Evolutionary conservation across 192 early-diverging fungal species (phyloP), one percentile per base, ranked within the genome.

Genomic region (Entomortierella lignicola): DNA sequence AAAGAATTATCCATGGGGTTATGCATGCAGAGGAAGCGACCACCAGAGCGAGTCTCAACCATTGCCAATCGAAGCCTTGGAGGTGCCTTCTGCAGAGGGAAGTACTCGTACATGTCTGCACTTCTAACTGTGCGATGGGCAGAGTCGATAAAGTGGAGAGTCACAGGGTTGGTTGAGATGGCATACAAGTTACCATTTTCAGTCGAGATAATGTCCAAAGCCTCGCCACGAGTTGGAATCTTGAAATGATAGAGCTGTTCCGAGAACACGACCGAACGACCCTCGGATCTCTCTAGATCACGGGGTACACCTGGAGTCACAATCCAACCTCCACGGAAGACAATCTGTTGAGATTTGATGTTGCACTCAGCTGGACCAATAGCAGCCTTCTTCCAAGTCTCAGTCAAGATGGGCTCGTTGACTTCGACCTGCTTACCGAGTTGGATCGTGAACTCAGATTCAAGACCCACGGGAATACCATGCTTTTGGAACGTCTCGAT

Each of bases 401-500:
- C 87, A 8, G 89, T 82, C 30, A 88, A 48, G 21, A 84, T 57
- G 17, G 88, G 85, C 25, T 85, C 71, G 27, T 85, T 83, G 18
- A 92, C 73, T 21, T 83, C 62, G 17, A 88, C 53, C 15, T 77
- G 75, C 26, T 82, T 77, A 26, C 87, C 89, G 7, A 93, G 73
- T 25, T 88, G 82, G 57, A 93, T 85, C 1, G 81, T 84, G 61
- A 92, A 92, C 57, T 90, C 85, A 4, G 90, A 91, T 44, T 93
- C 86, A 55, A 92, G 80, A 47, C 89, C 90, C 34, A 90, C 85
- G 15, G 90, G 92, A 13, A 93, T 88, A 29, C 91, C 92, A 57
- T 93, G 89, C 69, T 93, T 93, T 55, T 89, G 80, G 81, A 93
- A 86, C 27, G 88, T 86, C 69, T 91, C 88, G 59, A 92, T 91